Evolutionary conservation across 2,329 filamentous ascomycete species (phyloP), one percentile per base, ranked within the genome.

Genomic region (Albifimbria verrucaria): DNA sequence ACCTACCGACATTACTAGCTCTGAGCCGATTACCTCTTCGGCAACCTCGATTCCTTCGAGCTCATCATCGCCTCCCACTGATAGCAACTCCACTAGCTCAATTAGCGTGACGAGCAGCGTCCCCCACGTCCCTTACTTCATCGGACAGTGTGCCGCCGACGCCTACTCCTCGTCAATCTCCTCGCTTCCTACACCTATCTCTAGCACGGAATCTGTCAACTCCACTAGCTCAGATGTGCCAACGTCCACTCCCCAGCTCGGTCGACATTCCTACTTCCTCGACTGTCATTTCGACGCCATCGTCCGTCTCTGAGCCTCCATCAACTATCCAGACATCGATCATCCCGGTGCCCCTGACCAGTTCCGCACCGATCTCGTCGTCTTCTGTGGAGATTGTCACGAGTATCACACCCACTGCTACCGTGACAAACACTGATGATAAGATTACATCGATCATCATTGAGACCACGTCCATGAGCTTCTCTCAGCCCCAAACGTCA

Each of bases 391-490:
- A 60, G 23, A 61, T 59, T 18, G 56, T 72, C 24, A 78, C 75
- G 3, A 77, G 71, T 62, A 65, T 77, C 56, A 61, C 69, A 25
- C 64, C 72, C 7, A 76, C 72, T 23, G 73, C 72, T 48, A 75
- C 77, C 2, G 70, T 77, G 50, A 71, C 71, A 2, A 69, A 73
- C 52, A 71, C 76, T 1, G 67, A 73, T 21, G 70, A 73, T 43
- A 68, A 88, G 22, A 82, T 84, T 0, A 80, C 83, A 1, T 86
- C 82, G 20, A 83, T 89, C 49, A 72, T 87, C 15, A 76, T 82
- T 42, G 81, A 83, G 60, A 59, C 69, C 25, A 73, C 75, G 53
- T 60, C 74, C 49, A 62, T 68, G 61, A 72, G 69, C 4, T 72
- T 63, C 39, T 17, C 12, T 39, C 53, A 61, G 10, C 52, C 57